Conservation (phyloP, 805 yeast genomes). For the Jamesozyma gamospora region DNA sequence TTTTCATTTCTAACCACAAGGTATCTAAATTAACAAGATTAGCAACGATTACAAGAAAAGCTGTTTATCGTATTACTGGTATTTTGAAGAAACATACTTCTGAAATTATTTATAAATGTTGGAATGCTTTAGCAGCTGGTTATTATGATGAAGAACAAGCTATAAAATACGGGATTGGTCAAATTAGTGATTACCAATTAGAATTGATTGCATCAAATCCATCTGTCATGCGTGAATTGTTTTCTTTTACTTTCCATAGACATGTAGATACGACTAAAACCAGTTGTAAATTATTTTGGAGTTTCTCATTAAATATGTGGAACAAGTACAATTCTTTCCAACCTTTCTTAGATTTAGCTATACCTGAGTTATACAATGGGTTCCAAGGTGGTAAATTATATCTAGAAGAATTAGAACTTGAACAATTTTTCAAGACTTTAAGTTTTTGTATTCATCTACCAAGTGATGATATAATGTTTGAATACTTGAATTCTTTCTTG, state of each 20-base stretch:
- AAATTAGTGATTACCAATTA: conserved; percentile 63
- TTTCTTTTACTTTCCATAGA: conserved; percentile 60
- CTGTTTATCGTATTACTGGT: conserved; percentile 53
- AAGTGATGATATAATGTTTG: conserved; percentile 53
- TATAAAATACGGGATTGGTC: conserved; percentile 46
- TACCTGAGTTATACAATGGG: conserved; percentile 22
- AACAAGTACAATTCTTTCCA: conserved; percentile 10
- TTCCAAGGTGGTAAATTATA: conserved; percentile 18
- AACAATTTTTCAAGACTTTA: conserved; percentile 12
- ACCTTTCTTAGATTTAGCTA: conserved; percentile 11
- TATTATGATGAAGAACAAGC: conserved; percentile 42
- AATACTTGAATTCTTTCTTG: conserved; percentile 40
- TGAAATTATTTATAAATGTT: conserved; percentile 43
- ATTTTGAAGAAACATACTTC: conserved; percentile 55
- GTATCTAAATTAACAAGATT: conserved; percentile 62
- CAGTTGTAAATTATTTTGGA: conserved; percentile 61
- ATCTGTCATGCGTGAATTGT: conserved; percentile 51
- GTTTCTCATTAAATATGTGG: conserved; percentile 35
- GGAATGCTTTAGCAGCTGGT: conserved; percentile 68
- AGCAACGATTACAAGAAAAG: conserved; percentile 62
- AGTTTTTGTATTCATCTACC: conserved; percentile 23
- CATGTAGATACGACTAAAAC: conserved; percentile 49
- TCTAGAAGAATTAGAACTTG: conserved; percentile 19
- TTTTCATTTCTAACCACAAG: conserved; percentile 53
- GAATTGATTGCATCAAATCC: conserved; percentile 50